phyloP scores from a whole-genome alignment of 1,284 basidiomycete species.

The Anthracocystis panici-leucophaei region DNA sequence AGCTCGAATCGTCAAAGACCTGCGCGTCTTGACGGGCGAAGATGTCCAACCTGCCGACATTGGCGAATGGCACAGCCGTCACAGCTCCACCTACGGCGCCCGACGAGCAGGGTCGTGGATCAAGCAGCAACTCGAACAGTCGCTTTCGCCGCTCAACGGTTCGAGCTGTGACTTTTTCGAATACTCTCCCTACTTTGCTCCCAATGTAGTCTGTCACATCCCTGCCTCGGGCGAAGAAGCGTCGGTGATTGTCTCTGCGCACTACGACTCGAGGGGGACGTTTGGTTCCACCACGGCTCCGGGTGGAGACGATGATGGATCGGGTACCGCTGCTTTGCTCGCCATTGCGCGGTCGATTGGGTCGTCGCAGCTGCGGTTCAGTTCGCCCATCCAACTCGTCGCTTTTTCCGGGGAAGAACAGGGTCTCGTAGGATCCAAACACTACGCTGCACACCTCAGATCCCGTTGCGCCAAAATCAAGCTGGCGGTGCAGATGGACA shows the following conservation, averaged over 20 bases:
- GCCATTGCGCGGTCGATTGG: conserved; percentile 60
- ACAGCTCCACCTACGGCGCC: conserved; percentile 52
- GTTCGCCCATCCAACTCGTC: conserved; percentile 61
- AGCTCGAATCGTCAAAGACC: conserved; percentile 27
- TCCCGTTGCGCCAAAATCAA: conserved; percentile 13
- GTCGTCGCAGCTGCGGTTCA: conserved; percentile 28
- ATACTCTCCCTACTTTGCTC: conserved; percentile 48
- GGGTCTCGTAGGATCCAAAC: conserved; percentile 57
- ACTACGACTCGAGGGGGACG: conserved; percentile 63
- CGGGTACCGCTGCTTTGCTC: conserved; percentile 59
- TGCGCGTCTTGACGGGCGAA: conserved; percentile 51
- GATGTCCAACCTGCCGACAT: conserved; percentile 19
- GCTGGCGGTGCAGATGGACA: conserved; percentile 59
- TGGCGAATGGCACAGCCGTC: conserved; percentile 39
- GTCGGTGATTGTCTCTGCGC: conserved; percentile 64
- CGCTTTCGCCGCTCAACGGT: conserved; percentile 25
- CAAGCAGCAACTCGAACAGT: conserved; percentile 27
- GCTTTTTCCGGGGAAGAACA: conserved; percentile 70
- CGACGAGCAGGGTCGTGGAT: conserved; percentile 48
- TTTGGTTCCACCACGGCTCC: conserved; percentile 64
- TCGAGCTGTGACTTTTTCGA: conserved; percentile 28
- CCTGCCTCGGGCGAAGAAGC: conserved; percentile 27
- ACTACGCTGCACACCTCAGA: conserved; percentile 38
- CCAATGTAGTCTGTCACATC: conserved; percentile 56
- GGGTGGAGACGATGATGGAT: conserved; percentile 64